These are phyloP conservation scores for Phoma sp. DNA, from an alignment of 2,329 filamentous ascomycete species.

Conservation along the genomic window DNA sequence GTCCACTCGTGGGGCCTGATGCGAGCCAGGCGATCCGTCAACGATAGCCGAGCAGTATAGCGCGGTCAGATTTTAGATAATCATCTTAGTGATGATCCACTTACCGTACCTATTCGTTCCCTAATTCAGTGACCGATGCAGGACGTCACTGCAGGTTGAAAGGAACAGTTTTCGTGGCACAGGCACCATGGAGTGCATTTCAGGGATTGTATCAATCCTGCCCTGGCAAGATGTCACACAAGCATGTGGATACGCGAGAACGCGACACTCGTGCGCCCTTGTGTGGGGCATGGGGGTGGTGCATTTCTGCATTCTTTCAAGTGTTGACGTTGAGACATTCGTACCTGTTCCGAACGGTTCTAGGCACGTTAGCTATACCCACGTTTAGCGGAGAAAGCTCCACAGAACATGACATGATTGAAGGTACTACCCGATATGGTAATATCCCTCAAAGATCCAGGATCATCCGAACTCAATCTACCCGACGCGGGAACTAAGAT, in stretches of 20 bases:
- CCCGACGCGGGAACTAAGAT: constrained; percentile 44
- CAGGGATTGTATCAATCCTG: constrained; percentile 15
- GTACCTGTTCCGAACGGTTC: constrained; percentile 39
- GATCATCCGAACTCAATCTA: constrained; percentile 43
- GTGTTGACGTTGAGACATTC: constrained; percentile 35
- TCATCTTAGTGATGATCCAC: constrained; percentile 20
- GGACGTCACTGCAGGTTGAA: constrained; percentile 29
- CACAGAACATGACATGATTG: constrained; percentile 24
- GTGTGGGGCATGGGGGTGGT: constrained; percentile 29
- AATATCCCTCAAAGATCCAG: constrained; percentile 26
- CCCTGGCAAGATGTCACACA: constrained; percentile 18
- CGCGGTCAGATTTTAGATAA: constrained; percentile 33
- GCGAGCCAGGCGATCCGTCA: constrained; percentile 5
- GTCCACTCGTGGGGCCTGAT: constrained; percentile 9
- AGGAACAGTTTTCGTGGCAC: constrained; percentile 24
- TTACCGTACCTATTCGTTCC: background rate
- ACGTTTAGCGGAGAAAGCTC: constrained; percentile 16
- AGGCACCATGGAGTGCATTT: constrained; percentile 22
- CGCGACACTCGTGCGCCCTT: constrained; percentile 7
- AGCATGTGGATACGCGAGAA: constrained; percentile 26
- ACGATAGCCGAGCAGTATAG: constrained; percentile 11
- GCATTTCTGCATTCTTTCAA: constrained; percentile 19
- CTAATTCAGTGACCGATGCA: constrained; percentile 15
- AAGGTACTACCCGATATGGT: constrained; percentile 18
- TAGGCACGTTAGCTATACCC: constrained; percentile 15